phyloP scores from a whole-genome alignment of 2,329 filamentous ascomycete species.

The Penicillium sp. region DNA sequence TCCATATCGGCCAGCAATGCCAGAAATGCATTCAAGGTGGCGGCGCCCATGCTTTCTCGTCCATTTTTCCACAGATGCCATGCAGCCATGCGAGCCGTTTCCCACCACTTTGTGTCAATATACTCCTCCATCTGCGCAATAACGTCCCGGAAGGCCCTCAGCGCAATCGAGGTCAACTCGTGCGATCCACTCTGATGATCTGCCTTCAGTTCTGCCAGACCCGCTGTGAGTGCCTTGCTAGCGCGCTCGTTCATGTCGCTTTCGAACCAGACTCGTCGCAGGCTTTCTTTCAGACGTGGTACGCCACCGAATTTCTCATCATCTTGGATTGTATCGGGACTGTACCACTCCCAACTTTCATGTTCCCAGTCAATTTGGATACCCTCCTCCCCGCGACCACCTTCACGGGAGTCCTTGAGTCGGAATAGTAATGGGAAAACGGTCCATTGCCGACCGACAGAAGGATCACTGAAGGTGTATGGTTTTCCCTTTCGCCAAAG shows the following conservation, averaged over 20 bases:
- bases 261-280: slow-evolving; percentile 61
- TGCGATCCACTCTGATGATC: slow-evolving; percentile 61
- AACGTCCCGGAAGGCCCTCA: slow-evolving; percentile 52
- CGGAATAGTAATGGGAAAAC: slow-evolving; percentile 60
- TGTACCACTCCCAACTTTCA: slow-evolving; percentile 57
- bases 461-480: slow-evolving; percentile 56
- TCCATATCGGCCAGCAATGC: slow-evolving; percentile 25
- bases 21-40: slow-evolving; percentile 48
- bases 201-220: slow-evolving; percentile 50
- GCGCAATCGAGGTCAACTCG: slow-evolving; percentile 55
- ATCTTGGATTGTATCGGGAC: slow-evolving; percentile 51
- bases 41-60: slow-evolving; percentile 64
- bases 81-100: slow-evolving; percentile 52
- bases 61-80: slow-evolving; percentile 67
- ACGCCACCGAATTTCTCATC: slow-evolving; percentile 53
- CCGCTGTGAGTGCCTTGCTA: slow-evolving; percentile 46
- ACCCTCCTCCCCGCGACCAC: slow-evolving; percentile 40
- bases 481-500: slow-evolving; percentile 58
- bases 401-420: slow-evolving; percentile 39
- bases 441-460: slow-evolving; percentile 58
- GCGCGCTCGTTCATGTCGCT: slow-evolving; percentile 50
- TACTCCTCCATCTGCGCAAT: slow-evolving; percentile 24
- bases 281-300: slow-evolving; percentile 56
- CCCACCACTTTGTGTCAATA: slow-evolving; percentile 51
- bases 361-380: slow-evolving; percentile 64